Evolutionary conservation across 352 stramenopile genomes (phyloP).

Genomic region (Blastocystis hominis): DNA sequence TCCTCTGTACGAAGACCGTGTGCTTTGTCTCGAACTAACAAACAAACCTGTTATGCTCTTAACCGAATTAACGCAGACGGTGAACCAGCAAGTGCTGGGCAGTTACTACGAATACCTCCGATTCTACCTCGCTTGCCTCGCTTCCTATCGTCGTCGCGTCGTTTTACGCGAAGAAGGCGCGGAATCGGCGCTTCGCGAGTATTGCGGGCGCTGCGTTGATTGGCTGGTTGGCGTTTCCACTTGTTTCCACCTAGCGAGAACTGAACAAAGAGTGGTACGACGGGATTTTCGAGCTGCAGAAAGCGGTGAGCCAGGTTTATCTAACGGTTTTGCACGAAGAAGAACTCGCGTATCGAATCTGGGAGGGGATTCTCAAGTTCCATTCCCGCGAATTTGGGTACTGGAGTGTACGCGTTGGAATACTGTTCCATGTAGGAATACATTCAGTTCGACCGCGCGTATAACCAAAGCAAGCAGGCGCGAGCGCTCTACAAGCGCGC

Average conservation of each 20-base stretch:
- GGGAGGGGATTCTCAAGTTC: slow-evolving; percentile 54
- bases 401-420: background rate
- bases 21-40: background rate
- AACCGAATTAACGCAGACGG: background rate
- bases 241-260: background rate
- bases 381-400: background rate
- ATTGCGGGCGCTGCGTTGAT: slow-evolving; percentile 18
- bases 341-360: slow-evolving; percentile 12
- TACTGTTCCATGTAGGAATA: slow-evolving; percentile 10
- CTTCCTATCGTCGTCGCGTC: background rate
- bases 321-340: background rate
- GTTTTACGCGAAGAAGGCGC: background rate
- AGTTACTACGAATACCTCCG: slow-evolving; percentile 50
- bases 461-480: background rate
- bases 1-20: background rate
- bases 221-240: background rate
- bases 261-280: slow-evolving; percentile 50
- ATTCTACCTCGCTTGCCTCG: background rate
- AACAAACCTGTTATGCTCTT: background rate
- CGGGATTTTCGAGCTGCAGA: slow-evolving; percentile 40
- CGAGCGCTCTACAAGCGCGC: background rate
- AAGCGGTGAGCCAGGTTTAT: background rate
- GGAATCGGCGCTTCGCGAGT: background rate
- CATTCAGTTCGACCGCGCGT: slow-evolving; percentile 47
- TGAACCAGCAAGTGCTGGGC: background rate